These are phyloP conservation scores for Diversispora eburnea DNA, from an alignment of 192 early-diverging fungal genomes.

Conservation along the genomic window DNA sequence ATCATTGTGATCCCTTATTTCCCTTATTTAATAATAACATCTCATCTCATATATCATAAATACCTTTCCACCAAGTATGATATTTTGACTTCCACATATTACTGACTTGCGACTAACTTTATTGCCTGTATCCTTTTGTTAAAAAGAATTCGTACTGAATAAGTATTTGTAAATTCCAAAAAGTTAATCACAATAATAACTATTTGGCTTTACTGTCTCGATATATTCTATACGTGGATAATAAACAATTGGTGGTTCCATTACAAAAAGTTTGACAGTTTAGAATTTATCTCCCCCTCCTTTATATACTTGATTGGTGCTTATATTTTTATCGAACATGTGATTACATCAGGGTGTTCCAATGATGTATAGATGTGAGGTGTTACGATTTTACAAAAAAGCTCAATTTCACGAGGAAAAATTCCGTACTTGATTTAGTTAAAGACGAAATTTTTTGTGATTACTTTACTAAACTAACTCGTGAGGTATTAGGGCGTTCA, in stretches of 20 bases:
- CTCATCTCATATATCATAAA: not conserved
- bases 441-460: no score
- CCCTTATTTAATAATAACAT: not conserved
- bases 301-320: no score
- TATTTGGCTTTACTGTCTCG: slow-evolving; percentile 66
- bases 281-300: not conserved
- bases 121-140: slow-evolving; percentile 84
- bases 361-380: no score
- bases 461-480: no score
- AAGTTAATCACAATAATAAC: not conserved
- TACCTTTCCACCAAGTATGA: slow-evolving; percentile 93
- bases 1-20: not conserved
- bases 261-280: slow-evolving; percentile 29
- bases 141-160: not conserved
- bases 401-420: no score
- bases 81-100: slow-evolving; percentile 95
- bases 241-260: slow-evolving; percentile 67
- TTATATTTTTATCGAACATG: no score
- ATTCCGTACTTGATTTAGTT: no score
- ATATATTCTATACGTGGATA: slow-evolving; percentile 90
- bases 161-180: not conserved
- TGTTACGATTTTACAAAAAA: no score
- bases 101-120: slow-evolving; percentile 90
- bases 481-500: no score
- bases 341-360: no score